Conservation (phyloP, 352 stramenopile species). For the Discostella stelligera region DNA sequence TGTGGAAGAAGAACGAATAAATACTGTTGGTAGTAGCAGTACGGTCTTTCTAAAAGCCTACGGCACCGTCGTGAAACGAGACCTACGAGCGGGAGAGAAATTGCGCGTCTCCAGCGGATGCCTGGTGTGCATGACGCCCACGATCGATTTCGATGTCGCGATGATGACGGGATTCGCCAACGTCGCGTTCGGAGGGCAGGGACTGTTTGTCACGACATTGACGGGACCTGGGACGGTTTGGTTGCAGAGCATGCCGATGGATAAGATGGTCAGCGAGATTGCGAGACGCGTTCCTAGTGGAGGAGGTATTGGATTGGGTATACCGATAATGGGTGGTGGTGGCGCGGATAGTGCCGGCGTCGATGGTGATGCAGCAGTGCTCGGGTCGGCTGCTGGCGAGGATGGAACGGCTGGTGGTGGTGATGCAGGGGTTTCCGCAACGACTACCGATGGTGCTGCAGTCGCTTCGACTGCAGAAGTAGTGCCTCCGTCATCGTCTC, state of each 20-base stretch:
- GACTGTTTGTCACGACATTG: slow-evolving; percentile 93
- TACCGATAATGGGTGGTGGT: slow-evolving; percentile 86
- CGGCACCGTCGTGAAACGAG: slow-evolving; percentile 86
- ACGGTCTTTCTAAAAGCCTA: slow-evolving; percentile 89
- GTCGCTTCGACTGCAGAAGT: slow-evolving; percentile 60
- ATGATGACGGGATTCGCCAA: slow-evolving; percentile 89
- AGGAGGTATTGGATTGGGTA: slow-evolving; percentile 84
- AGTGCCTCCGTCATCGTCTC: slow-evolving; percentile 7
- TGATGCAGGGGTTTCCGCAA: not conserved
- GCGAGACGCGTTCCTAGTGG: slow-evolving; percentile 85
- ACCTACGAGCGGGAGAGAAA: slow-evolving; percentile 86
- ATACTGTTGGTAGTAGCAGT: slow-evolving; percentile 2
- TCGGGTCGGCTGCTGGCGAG: slow-evolving; percentile 11
- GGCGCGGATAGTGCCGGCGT: slow-evolving; percentile 62
- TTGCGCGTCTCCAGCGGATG: slow-evolving; percentile 90
- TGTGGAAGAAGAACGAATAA: not conserved
- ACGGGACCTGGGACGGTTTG: slow-evolving; percentile 91
- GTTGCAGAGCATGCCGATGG: slow-evolving; percentile 89
- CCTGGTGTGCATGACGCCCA: slow-evolving; percentile 87
- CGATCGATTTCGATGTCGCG: slow-evolving; percentile 83
- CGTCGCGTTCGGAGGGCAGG: slow-evolving; percentile 91
- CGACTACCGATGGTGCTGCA: slow-evolving; percentile 36
- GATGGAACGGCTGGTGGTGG: not conserved
- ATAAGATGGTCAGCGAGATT: slow-evolving; percentile 91
- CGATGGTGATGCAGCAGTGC: slow-evolving; percentile 47